Evolutionary conservation across 208 protist species (phyloP), one percentile per base, ranked within the genome.

Genomic region (Leishmania braziliensis): DNA sequence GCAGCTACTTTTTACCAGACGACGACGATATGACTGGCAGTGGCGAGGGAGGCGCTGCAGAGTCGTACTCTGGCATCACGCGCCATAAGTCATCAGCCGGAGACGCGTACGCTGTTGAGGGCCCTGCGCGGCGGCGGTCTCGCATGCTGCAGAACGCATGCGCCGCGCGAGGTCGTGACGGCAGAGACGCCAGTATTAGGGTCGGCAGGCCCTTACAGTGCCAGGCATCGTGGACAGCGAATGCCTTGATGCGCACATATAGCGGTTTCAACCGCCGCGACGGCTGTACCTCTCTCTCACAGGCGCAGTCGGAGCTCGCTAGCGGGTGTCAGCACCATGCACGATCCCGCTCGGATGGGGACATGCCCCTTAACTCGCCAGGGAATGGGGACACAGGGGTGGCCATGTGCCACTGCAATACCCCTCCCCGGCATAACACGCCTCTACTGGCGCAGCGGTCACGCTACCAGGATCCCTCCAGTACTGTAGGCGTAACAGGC

Each of bases 1-100:
- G 83, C 82, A 91, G 84, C 48, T 91, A 85, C 74, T 93, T 86
- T 66, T 66, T 93, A 8, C 79, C 90, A 3, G 86, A 81, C 50
- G 70, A 65, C 53, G 53, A 48, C 63, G 72, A 33, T 50, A 53
- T 16, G 36, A 29, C 66, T 43, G 43, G 58, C 33, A 20, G 18
- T 62, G 75, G n/a, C 66, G 14, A 9, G 77, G 65, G 48, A 29
- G 63, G 62, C 65, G 74, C 16, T 62, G 26, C 51, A 53, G 46
- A 69, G 36, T 69, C 43, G 53, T 70, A 69, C 75, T 53, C 75
- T 8, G 23, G 58, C 58, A 5, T 68, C 14, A 51, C 33, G 39
- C 58, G 75, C 23, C 43, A 69, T 36, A 51, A 3, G 39, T 54
- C 75, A 33, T 69, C 60, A 5, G 10, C 75, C 2, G 58, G 39